Evolutionary conservation across 257 asterid species (phyloP), one percentile per base, ranked within the genome.

Genomic region (Phtheirospermum japonicum): DNA sequence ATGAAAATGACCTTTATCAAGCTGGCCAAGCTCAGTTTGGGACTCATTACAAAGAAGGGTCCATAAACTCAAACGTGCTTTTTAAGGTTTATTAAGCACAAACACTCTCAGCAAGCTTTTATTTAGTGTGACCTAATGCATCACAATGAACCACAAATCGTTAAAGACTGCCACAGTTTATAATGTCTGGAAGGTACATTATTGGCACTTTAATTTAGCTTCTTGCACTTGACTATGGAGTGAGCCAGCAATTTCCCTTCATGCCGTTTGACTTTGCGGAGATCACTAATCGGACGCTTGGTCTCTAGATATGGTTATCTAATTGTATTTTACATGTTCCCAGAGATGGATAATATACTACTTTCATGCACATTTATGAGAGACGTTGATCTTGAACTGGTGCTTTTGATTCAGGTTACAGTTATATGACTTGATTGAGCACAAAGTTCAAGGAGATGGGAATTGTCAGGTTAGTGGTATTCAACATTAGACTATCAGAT

Each of bases 381-480:
- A 65, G n/a, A n/a, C n/a, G 64, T 7, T 7, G 30, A 49, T 17
- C 31, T 19, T 75, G 61, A 46, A 19, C 1, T 51, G 50, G 5
- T 54, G 43, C 65, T 76, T 57, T 70, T 64, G 40, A 71, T 80
- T 73, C 92, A 93, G 99, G 73, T 89, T 93, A 84, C 76, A 82
- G 85, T 69, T 80, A 46, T 82, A 82, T 73, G 90, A 83, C 74
- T 79, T 93, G 90, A 78, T 82, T 71, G 99, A 89, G 82, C 86
- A 84, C 89, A 85, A 85, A 77, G 86, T 85, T 69, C 84, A 82
- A 72, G 99, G 99, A 78, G 99, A 89, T 78, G 99, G 99, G 10
- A 93, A 93, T 76, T 93, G 99, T 59, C 99, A 93, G 99, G 99
- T 86, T 68, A 64, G 76, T 61, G n/a, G 3, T 55, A 46, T 20